Evolutionary conservation across 2,329 filamentous ascomycete species (phyloP).

Genomic region (Monosporascus ibericus): DNA sequence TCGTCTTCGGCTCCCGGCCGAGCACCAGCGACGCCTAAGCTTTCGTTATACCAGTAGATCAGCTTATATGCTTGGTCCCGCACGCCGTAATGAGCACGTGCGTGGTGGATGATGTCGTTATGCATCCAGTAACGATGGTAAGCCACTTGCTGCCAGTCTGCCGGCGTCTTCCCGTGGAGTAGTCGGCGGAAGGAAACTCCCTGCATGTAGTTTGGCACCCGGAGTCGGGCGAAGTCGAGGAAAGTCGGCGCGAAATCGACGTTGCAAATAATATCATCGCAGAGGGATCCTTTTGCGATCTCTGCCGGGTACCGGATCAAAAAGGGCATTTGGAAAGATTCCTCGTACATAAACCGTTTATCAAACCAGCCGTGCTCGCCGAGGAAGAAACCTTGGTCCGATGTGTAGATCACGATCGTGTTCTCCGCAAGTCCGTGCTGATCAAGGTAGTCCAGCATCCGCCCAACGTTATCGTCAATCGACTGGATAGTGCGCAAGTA

Average conservation of each 20-base stretch:
- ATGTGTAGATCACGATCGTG: slow-evolving; percentile 48
- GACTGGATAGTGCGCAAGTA: slow-evolving; percentile 47
- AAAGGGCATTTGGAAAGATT: slow-evolving; percentile 52
- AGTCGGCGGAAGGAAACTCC: slow-evolving; percentile 37
- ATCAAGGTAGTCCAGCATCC: slow-evolving; percentile 41
- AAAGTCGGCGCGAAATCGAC: slow-evolving; percentile 49
- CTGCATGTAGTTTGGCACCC: slow-evolving; percentile 44
- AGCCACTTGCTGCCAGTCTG: slow-evolving; percentile 43
- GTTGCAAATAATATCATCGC: slow-evolving; percentile 44
- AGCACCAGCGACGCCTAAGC: slow-evolving; percentile 38
- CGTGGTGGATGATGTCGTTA: slow-evolving; percentile 41
- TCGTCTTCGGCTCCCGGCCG: slow-evolving; percentile 32
- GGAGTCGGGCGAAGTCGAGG: slow-evolving; percentile 37
- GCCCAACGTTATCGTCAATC: slow-evolving; percentile 47
- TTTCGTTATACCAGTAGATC: slow-evolving; percentile 51
- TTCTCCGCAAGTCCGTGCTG: slow-evolving; percentile 33
- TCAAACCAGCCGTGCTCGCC: slow-evolving; percentile 54
- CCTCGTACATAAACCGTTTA: slow-evolving; percentile 53
- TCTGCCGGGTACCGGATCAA: slow-evolving; percentile 38
- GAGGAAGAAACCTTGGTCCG: slow-evolving; percentile 50
- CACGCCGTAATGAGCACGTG: slow-evolving; percentile 46
- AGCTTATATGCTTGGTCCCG: slow-evolving; percentile 47
- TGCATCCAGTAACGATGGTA: slow-evolving; percentile 55
- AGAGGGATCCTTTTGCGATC: slow-evolving; percentile 33
- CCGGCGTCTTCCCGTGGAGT: slow-evolving; percentile 30